Conservation (phyloP, 768 basidiomycete species). For the Agaricus blazei region DNA sequence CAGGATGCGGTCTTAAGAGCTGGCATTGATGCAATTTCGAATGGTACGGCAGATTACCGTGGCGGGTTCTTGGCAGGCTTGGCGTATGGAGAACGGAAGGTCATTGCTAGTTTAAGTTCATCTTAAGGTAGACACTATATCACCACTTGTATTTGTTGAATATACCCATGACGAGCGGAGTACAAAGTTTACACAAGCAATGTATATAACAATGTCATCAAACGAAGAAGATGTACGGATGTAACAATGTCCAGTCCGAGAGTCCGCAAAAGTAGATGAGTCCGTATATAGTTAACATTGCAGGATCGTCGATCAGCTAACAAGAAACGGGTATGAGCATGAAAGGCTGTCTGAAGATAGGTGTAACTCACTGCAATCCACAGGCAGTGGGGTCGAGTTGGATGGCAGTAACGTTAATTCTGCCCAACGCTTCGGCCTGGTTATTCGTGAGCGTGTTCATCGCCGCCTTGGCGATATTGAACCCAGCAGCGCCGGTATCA, state of each 20-base stretch:
- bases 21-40: conserved; percentile 28
- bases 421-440: conserved; percentile 41
- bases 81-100: conserved; percentile 32
- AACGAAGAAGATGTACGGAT: no score
- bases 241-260: no score
- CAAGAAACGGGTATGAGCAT: not conserved
- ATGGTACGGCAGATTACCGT: conserved; percentile 37
- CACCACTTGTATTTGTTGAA: not conserved
- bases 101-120: not conserved
- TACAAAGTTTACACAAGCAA: not conserved
- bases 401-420: conserved; percentile 36
- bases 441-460: conserved; percentile 50
- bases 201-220: no score
- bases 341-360: not conserved
- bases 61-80: conserved; percentile 46
- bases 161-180: not conserved
- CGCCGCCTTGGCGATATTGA: conserved; percentile 45
- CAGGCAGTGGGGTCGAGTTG: conserved; percentile 44
- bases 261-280: not conserved
- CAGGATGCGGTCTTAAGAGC: conserved; percentile 36
- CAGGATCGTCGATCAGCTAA: no score
- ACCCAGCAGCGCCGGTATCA: conserved; percentile 40
- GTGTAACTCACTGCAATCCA: conserved; percentile 29
- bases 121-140: not conserved
- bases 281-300: not conserved